A percentile compares a stretch with the other conserved stretches of the same genome.
Evolutionary conservation across 768 basidiomycete species (phyloP).

Genomic region (Tricholoma hemisulphureum): DNA sequence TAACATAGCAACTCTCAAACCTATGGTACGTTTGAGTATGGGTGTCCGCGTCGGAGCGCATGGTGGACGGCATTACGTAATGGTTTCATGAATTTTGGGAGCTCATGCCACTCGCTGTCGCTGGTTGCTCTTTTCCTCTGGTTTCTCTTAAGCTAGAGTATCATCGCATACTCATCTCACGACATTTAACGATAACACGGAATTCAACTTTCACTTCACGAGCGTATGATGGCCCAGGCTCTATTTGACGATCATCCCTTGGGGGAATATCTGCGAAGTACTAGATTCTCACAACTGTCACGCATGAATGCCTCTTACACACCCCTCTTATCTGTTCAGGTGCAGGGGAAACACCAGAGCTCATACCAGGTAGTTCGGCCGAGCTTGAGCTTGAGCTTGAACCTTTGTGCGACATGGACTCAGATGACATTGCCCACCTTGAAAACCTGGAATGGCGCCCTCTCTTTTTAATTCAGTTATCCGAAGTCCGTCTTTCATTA

Average conservation of each 20-base stretch:
- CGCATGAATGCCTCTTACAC: constrained; percentile 1
- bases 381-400: constrained; percentile 41
- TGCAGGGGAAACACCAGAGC: constrained; percentile 54
- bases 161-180: constrained; percentile 8
- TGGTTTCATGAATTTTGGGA: too few species aligned
- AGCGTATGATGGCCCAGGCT: constrained; percentile 64
- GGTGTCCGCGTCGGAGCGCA: too few species aligned
- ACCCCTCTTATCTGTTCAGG: constrained; percentile 34
- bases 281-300: constrained; percentile 13
- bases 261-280: constrained; percentile 71
- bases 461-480: constrained; percentile 30
- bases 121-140: too few species aligned
- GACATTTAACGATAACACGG: constrained; percentile 15
- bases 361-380: constrained; percentile 55
- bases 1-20: too few species aligned
- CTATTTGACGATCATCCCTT: constrained; percentile 77
- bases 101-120: too few species aligned
- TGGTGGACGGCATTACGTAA: too few species aligned
- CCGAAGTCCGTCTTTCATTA: constrained; percentile 37
- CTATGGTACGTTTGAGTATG: too few species aligned
- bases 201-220: constrained; percentile 2
- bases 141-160: background rate
- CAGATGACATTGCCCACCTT: constrained; percentile 24
- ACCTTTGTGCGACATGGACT: constrained; percentile 25
- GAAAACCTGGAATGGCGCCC: constrained; percentile 37